Conservation (phyloP, 805 yeast genomes). For the Spencermartinsiella europaea region DNA sequence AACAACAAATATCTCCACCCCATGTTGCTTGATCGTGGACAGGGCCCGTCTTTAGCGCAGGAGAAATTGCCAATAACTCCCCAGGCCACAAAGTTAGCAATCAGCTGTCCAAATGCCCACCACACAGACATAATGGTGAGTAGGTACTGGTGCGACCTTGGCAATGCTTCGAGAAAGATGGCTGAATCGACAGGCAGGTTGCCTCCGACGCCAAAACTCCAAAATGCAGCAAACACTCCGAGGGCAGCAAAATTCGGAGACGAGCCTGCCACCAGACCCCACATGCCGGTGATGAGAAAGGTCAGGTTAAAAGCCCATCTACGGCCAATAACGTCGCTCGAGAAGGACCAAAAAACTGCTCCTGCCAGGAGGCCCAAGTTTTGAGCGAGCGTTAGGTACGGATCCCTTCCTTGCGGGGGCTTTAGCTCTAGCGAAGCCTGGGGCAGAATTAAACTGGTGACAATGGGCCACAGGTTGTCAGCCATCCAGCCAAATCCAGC, state of each 20-base stretch:
- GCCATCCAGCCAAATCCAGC: slow-evolving; percentile 53
- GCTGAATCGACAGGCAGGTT: slow-evolving; percentile 52
- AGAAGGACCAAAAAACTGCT: slow-evolving; percentile 48
- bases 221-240: slow-evolving; percentile 42
- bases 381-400: slow-evolving; percentile 25
- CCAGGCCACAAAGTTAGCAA: slow-evolving; percentile 48
- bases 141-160: slow-evolving; percentile 44
- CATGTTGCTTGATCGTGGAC: slow-evolving; percentile 43
- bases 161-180: slow-evolving; percentile 47
- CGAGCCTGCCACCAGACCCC: slow-evolving; percentile 50
- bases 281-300: slow-evolving; percentile 42
- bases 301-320: slow-evolving; percentile 46
- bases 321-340: slow-evolving; percentile 50
- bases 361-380: slow-evolving; percentile 49
- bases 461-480: slow-evolving; percentile 45
- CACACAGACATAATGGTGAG: slow-evolving; percentile 48
- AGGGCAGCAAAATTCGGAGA: slow-evolving; percentile 45
- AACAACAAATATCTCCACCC: slow-evolving; percentile 59
- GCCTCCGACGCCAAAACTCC: slow-evolving; percentile 48
- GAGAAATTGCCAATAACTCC: slow-evolving; percentile 48
- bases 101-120: slow-evolving; percentile 60
- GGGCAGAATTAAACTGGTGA: slow-evolving; percentile 42
- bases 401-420: slow-evolving; percentile 39
- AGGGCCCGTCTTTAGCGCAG: slow-evolving; percentile 38
- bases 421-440: slow-evolving; percentile 45